Evolutionary conservation across 768 basidiomycete species (phyloP).

Genomic region (Termitomyces sp.): DNA sequence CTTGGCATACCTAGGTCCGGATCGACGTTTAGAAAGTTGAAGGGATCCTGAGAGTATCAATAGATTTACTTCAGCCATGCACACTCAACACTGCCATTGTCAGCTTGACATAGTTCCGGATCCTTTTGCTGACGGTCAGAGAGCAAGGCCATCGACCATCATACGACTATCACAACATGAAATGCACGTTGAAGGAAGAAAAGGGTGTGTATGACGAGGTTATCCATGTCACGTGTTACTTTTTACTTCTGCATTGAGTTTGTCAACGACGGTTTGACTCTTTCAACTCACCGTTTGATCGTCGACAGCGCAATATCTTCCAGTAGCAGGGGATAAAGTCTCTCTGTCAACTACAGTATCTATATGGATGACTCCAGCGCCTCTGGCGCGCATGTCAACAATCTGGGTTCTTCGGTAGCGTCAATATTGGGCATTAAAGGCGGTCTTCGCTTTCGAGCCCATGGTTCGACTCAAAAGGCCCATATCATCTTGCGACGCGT

Average conservation of each 20-base stretch:
- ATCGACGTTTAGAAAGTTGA: not conserved
- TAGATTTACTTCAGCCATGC: not conserved
- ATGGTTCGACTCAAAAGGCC: conserved; percentile 61
- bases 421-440: conserved; percentile 60
- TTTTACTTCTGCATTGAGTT: conserved; percentile 3
- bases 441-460: conserved; percentile 56
- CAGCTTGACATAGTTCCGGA: not conserved
- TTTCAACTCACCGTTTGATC: conserved; percentile 7
- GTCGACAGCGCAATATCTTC: conserved; percentile 3
- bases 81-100: not conserved
- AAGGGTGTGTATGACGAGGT: too few relatives aligned
- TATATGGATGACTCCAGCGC: conserved; percentile 33
- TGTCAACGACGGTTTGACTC: conserved; percentile 3
- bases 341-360: conserved; percentile 6
- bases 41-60: not conserved
- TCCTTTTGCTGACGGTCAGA: not conserved
- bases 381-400: conserved; percentile 24
- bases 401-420: conserved; percentile 30
- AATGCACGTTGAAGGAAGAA: not conserved
- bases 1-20: not conserved
- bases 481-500: conserved; percentile 66
- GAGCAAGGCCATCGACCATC: not conserved
- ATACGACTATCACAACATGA: not conserved
- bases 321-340: conserved; percentile 4
- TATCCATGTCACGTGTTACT: conserved; percentile 9